Base-by-base conservation (phyloP, 2,329 filamentous ascomycete genomes). In the Clonostachys solani region DNA sequence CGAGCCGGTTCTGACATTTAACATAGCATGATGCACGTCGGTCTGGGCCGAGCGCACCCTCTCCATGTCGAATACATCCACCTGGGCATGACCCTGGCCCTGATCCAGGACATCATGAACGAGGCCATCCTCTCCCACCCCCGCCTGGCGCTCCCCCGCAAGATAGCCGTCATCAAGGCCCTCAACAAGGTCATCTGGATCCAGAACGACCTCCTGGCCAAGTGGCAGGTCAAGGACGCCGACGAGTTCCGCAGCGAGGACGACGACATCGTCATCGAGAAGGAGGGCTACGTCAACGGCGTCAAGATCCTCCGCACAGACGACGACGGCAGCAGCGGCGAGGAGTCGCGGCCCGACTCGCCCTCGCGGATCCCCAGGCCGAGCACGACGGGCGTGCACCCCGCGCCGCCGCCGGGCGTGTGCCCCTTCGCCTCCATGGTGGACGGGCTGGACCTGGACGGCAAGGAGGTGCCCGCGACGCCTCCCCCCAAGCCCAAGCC, bases 121-220 rank as follows among this genome's bases (percentile, higher is more conserved):
- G 87, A 91, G 60, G 87, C 87, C 15, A 83, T 92, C 45, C 76
- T 92, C 44, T 84, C 78, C 5, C 78, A 90, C 57, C 86, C 86
- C 2, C 77, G 78, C 4, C 72, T 94, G 36, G 74, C 77, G 36
- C 74, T 88, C 56, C 72, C 75, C 48, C 78, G 79, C 65, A 92
- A 92, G 68, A 83, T 86, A 16, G 84, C 80, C 18, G 75, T 92
- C 5, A 77, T 92, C 42, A 87, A 86, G 61, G 88, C 89, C 1
- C 72, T 92, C 18, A 82, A 82, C 52, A 92, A 94, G 64, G 83
- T 92, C 23, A 84, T 92, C 53, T 92, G 88, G 87, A 91, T 92
- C 54, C 89, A 92, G 66, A 92, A 92, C 60, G 88, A 92, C 63
- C 74, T 92, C 33, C 88, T 92, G 63, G 86, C 87, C n/a, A 87